Percentiles rank a stretch among this genome's conserved stretches.
These are phyloP conservation scores for Nelumbo lutea DNA, from an alignment of 164 flowering plant genomes.

Conservation along the genomic window DNA sequence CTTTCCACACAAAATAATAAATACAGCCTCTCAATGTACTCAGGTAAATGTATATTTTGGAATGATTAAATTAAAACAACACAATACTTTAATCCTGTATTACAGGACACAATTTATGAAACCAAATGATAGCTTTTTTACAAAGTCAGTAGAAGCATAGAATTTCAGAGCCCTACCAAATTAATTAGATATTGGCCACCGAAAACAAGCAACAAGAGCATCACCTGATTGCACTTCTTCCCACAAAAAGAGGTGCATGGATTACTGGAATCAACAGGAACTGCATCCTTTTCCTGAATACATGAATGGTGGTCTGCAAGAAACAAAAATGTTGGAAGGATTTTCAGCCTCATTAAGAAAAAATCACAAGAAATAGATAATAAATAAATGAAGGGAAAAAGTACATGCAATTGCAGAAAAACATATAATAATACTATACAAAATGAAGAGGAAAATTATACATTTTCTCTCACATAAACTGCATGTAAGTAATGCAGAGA, in stretches of 20 bases:
- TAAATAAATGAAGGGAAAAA: neutral
- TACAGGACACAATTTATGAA: no score
- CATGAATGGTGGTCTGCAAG: constrained; percentile 48
- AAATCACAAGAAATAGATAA: neutral
- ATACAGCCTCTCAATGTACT: no score
- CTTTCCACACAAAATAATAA: no score
- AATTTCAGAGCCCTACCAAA: neutral
- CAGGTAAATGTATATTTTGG: no score
- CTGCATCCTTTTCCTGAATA: constrained; percentile 17
- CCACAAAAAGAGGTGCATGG: constrained; percentile 44
- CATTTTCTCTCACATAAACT: constrained; percentile 72
- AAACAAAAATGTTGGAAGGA: constrained; percentile 10
- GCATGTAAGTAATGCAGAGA: constrained; percentile 40
- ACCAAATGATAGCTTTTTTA: neutral
- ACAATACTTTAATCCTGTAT: no score
- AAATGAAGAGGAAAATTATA: constrained; percentile 13
- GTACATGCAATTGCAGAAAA: neutral
- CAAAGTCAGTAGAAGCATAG: neutral
- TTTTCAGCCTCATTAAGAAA: constrained; percentile 7
- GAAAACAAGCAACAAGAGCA: neutral
- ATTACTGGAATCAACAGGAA: constrained; percentile 16
- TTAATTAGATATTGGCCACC: neutral
- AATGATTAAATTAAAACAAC: no score
- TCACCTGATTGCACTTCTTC: constrained; percentile 51
- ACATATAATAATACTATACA: neutral